Conservation (phyloP, 2,329 filamentous ascomycete species). For the Teratosphaeria gauchensis region DNA sequence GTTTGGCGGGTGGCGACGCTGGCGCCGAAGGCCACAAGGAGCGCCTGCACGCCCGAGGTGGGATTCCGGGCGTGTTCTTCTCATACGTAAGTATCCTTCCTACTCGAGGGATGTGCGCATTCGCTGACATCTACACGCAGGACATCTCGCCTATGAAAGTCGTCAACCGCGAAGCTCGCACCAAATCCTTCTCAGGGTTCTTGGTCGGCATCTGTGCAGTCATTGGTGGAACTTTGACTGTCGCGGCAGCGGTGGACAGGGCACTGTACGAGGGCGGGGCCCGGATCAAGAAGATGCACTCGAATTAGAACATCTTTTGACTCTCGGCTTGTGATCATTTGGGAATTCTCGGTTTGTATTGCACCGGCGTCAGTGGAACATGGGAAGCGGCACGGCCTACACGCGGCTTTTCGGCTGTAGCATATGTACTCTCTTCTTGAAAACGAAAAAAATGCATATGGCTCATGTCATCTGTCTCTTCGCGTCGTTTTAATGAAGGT, state of each 20-base stretch:
- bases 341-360: neutral
- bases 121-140: constrained; percentile 5
- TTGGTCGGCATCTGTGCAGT: constrained; percentile 89
- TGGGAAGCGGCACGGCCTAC: neutral
- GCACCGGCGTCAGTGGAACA: neutral
- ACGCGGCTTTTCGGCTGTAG: neutral
- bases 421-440: neutral
- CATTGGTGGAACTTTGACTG: constrained; percentile 87
- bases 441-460: neutral
- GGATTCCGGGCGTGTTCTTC: constrained; percentile 97
- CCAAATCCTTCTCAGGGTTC: constrained; percentile 87
- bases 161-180: constrained; percentile 83
- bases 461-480: no score
- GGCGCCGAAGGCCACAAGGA: constrained; percentile 83
- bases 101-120: no score
- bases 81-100: constrained; percentile 63
- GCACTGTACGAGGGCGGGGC: constrained; percentile 81
- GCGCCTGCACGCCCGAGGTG: constrained; percentile 76
- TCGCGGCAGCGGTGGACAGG: constrained; percentile 86
- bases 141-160: constrained; percentile 99
- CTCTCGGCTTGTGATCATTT: neutral
- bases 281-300: constrained; percentile 77
- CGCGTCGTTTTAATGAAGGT: no score
- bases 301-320: constrained; percentile 31
- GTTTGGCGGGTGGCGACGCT: constrained; percentile 73